Conservation (phyloP, 2,329 filamentous ascomycete species). For the Septoria petroselini region DNA sequence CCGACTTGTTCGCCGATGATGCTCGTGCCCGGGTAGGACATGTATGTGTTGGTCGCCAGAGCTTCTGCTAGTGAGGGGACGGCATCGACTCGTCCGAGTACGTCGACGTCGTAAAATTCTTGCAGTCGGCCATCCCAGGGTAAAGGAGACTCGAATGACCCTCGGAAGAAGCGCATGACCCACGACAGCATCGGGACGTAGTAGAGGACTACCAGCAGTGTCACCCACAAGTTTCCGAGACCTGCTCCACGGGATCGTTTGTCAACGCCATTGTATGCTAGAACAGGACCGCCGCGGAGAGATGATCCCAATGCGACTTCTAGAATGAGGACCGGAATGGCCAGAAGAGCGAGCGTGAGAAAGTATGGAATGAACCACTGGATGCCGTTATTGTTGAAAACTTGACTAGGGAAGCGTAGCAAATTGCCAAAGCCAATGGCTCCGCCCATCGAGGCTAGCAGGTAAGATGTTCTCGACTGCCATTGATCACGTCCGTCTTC, state of each 20-base stretch:
- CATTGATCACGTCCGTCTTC: conserved; percentile 52
- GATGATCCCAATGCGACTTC: conserved; percentile 55
- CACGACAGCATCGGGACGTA: conserved; percentile 57
- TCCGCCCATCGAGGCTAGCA: conserved; percentile 59
- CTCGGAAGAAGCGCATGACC: conserved; percentile 59
- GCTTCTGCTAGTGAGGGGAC: conserved; percentile 37
- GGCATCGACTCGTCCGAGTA: conserved; percentile 49
- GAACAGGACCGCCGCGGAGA: conserved; percentile 43
- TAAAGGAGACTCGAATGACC: conserved; percentile 54
- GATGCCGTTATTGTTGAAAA: conserved; percentile 59
- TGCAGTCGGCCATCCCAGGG: conserved; percentile 51
- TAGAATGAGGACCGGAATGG: conserved; percentile 55
- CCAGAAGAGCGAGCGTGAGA: conserved; percentile 54
- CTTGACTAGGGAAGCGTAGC: conserved; percentile 56
- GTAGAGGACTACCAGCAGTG: conserved; percentile 55
- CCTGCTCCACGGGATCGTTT: conserved; percentile 54
- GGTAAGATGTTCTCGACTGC: conserved; percentile 55
- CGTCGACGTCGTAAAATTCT: conserved; percentile 50
- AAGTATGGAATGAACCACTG: conserved; percentile 62
- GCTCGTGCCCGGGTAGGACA: conserved; percentile 47
- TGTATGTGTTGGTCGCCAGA: conserved; percentile 44
- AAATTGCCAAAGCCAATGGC: conserved; percentile 59
- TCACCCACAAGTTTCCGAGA: conserved; percentile 52
- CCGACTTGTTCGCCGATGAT: conserved; percentile 57
- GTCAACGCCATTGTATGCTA: conserved; percentile 48